phyloP scores from a whole-genome alignment of 805 yeast species.

The Barnettozyma sp. region DNA sequence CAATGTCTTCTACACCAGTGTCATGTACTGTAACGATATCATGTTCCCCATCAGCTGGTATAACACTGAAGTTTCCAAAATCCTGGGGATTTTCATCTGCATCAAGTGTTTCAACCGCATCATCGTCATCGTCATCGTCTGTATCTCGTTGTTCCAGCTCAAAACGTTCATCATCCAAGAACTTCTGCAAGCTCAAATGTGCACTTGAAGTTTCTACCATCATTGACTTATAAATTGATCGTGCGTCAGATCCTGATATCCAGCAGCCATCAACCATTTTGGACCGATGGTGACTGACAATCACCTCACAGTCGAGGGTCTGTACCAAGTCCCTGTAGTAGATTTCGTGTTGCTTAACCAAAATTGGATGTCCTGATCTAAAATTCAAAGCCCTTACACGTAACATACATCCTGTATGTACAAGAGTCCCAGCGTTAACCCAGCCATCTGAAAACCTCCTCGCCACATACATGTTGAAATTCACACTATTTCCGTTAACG shows the following conservation, averaged over 20 bases:
- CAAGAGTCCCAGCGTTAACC: slow-evolving; percentile 19
- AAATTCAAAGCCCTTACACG: slow-evolving; percentile 16
- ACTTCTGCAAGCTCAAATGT: slow-evolving; percentile 5
- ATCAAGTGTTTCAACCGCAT: slow-evolving; percentile 8
- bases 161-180: slow-evolving; percentile 8
- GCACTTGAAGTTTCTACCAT: slow-evolving; percentile 2
- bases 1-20: no score
- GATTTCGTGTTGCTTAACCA: slow-evolving; percentile 21
- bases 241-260: slow-evolving; percentile 22
- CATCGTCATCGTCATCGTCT: slow-evolving; percentile 6
- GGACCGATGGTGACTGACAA: slow-evolving; percentile 6
- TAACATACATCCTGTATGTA: slow-evolving; percentile 15
- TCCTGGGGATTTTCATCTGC: no score
- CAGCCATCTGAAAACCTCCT: slow-evolving; percentile 24
- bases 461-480: slow-evolving; percentile 4
- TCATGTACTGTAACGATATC: no score
- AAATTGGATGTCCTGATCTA: slow-evolving; percentile 24
- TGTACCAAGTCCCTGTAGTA: slow-evolving; percentile 22
- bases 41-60: no score
- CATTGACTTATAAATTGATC: slow-evolving; percentile 9
- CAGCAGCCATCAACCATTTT: slow-evolving; percentile 23
- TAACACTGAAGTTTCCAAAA: no score
- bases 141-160: slow-evolving; percentile 3
- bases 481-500: slow-evolving; percentile 4
- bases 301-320: slow-evolving; percentile 16